phyloP scores from a whole-genome alignment of 2,329 filamentous ascomycete genomes.

The Fusarium annulatum region DNA sequence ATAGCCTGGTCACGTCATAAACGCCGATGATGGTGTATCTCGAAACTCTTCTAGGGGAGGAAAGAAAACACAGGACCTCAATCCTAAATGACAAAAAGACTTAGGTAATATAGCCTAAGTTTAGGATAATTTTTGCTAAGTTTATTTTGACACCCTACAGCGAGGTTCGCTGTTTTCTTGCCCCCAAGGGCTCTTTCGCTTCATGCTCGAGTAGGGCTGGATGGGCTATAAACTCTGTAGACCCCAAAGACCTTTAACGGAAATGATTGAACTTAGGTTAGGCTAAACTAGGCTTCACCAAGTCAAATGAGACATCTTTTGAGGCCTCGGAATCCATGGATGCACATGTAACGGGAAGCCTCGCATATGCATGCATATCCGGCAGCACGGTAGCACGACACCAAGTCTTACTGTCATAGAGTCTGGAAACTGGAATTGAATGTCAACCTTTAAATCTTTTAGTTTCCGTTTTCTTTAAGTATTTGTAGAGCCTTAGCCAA shows the following conservation, averaged over 20 bases:
- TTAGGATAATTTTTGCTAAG: no score
- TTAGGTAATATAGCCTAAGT: no score
- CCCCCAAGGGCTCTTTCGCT: not conserved
- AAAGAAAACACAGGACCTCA: no score
- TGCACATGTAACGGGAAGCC: not conserved
- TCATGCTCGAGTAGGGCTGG: no score
- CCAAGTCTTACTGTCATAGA: not conserved
- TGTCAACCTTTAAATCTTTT: not conserved
- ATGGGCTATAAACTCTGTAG: not conserved
- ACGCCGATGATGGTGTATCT: constrained; percentile 12
- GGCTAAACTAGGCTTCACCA: not conserved
- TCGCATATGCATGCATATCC: constrained; percentile 19
- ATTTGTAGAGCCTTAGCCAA: not conserved
- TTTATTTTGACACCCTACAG: no score
- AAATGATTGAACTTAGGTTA: not conserved
- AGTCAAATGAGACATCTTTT: not conserved
- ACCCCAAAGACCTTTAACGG: not conserved
- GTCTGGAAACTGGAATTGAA: not conserved
- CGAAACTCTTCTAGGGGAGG: not conserved
- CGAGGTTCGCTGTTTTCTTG: no score
- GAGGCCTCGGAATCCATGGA: not conserved
- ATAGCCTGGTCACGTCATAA: not conserved
- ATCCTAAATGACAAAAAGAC: no score
- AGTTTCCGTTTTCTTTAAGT: not conserved
- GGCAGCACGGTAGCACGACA: constrained; percentile 10